Evolutionary conservation across 2,329 filamentous ascomycete genomes (phyloP).

Genomic region (Hypoxylon sp.): DNA sequence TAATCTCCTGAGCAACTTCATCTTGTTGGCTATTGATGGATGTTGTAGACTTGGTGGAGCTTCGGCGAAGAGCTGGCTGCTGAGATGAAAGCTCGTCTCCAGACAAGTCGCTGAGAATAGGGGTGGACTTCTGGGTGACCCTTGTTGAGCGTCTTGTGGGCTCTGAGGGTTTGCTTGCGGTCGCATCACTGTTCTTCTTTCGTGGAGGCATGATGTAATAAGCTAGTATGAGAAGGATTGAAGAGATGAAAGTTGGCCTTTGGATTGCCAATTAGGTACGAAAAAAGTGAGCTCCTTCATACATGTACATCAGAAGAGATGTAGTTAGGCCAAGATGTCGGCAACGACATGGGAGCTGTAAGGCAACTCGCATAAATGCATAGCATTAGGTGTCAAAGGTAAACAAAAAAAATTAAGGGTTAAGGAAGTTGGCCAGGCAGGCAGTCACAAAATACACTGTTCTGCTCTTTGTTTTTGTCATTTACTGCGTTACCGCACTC

Average conservation of each 20-base stretch:
- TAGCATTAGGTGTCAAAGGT: not conserved
- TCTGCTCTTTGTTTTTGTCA: conserved; percentile 11
- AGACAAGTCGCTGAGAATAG: conserved; percentile 2
- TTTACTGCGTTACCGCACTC: not conserved
- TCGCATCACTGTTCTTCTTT: conserved; percentile 24
- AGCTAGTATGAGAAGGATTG: not conserved
- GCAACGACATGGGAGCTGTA: conserved; percentile 6
- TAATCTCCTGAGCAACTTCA: conserved; percentile 24
- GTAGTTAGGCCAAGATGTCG: not conserved
- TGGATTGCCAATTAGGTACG: not conserved
- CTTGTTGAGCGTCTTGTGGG: conserved; percentile 34
- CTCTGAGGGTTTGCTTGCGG: conserved; percentile 11
- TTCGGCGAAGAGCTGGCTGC: not conserved
- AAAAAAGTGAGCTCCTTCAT: not conserved
- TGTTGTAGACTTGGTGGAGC: not conserved
- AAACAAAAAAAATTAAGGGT: not conserved
- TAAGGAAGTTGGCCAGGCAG: not conserved
- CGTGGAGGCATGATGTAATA: conserved; percentile 41
- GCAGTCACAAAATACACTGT: not conserved
- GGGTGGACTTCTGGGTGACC: conserved; percentile 6
- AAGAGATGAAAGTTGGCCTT: not conserved
- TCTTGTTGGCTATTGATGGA: conserved; percentile 4
- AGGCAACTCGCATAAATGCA: conserved; percentile 8
- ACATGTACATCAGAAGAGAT: conserved; percentile 1
- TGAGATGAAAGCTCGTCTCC: conserved; percentile 33